These are phyloP conservation scores for Psophocarpus tetragonolobus DNA, from an alignment of 306 rosid genomes.

Conservation along the genomic window DNA sequence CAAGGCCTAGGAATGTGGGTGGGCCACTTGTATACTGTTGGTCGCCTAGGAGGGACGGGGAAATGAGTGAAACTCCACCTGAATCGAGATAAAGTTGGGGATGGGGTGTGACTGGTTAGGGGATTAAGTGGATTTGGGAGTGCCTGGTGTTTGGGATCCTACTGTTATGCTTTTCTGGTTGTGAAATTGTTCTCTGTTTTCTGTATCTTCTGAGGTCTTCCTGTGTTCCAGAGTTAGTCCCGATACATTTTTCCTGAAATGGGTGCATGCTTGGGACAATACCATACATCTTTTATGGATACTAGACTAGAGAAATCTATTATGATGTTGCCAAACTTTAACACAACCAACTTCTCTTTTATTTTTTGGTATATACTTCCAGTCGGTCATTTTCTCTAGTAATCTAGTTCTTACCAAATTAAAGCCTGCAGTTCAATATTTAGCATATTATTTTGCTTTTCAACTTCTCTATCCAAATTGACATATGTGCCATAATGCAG, in stretches of 20 bases:
- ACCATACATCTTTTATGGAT: conserved; percentile 1
- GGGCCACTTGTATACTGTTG: neutral
- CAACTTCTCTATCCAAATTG: conserved; percentile 19
- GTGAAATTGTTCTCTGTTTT: conserved; percentile 4
- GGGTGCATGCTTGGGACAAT: conserved; percentile 3
- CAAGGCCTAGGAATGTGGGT: neutral
- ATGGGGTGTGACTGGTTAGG: neutral
- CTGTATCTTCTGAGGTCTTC: conserved; percentile 8
- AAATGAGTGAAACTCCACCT: neutral
- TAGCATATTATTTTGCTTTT: conserved; percentile 7
- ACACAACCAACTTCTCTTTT: neutral
- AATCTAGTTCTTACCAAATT: conserved; percentile 16
- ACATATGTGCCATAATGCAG: conserved; percentile 52
- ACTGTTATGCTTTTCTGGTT: neutral
- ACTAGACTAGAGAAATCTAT: conserved; percentile 16
- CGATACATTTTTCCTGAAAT: neutral
- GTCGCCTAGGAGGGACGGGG: conserved; percentile 8
- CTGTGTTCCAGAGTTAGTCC: conserved; percentile 16
- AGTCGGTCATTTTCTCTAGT: conserved; percentile 3
- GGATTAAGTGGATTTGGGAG: neutral
- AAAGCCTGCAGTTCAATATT: conserved; percentile 27
- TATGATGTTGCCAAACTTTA: conserved; percentile 1
- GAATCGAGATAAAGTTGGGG: neutral
- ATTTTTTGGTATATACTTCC: neutral
- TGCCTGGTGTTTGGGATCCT: neutral